A percentile compares a stretch with the other conserved stretches of the same genome.
Evolutionary conservation across 805 yeast genomes (phyloP).

Genomic region (Candida coquimbonensis): DNA sequence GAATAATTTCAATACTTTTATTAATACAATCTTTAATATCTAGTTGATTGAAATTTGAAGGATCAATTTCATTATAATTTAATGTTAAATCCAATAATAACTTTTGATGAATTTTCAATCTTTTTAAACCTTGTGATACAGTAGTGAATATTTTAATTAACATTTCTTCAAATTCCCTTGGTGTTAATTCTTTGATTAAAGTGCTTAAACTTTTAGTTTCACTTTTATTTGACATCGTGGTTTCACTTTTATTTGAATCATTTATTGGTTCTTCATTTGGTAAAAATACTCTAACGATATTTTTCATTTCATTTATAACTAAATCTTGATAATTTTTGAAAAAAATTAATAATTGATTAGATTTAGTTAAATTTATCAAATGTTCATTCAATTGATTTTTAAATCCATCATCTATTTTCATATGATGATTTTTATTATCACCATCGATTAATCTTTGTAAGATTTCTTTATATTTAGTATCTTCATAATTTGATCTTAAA

Average conservation of each 20-base stretch:
- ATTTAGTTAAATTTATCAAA: conserved; percentile 50
- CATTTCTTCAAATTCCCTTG: conserved; percentile 72
- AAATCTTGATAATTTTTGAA: conserved; percentile 59
- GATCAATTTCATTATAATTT: conserved; percentile 26
- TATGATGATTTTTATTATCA: conserved; percentile 26
- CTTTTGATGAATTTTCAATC: conserved; percentile 75
- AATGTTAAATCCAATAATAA: conserved; percentile 65
- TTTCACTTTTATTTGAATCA: conserved; percentile 7
- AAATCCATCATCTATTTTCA: conserved; percentile 31
- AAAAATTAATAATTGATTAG: conserved; percentile 56
- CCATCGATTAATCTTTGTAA: conserved; percentile 34
- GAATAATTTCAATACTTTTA: conserved; percentile 63
- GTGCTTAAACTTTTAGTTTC: conserved; percentile 28
- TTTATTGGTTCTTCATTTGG: conserved; percentile 41
- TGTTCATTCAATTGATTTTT: conserved; percentile 38
- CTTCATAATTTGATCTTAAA: conserved; percentile 48
- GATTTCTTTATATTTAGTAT: conserved; percentile 41
- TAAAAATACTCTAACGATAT: conserved; percentile 55
- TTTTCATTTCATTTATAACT: conserved; percentile 64
- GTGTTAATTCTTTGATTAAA: conserved; percentile 56
- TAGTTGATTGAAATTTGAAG: conserved; percentile 41
- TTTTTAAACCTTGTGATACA: conserved; percentile 63
- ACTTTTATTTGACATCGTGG: conserved; percentile 5
- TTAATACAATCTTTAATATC: conserved; percentile 63
- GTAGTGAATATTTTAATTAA: conserved; percentile 51